Evolutionary conservation across 257 asterid species (phyloP).

Genomic region (Solanum tarijense): DNA sequence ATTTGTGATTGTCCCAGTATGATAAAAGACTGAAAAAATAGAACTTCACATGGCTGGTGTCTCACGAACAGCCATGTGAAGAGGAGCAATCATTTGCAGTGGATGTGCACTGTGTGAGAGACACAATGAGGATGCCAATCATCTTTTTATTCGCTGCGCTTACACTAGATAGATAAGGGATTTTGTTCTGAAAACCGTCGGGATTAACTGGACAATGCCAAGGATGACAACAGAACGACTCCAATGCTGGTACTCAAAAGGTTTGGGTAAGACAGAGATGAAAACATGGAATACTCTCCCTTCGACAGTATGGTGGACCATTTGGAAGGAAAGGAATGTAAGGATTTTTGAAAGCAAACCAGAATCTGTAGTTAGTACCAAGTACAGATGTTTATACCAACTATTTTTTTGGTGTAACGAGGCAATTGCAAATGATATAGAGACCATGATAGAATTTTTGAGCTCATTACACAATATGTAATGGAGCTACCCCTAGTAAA

Average conservation of each 20-base stretch:
- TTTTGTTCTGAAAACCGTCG: neutral
- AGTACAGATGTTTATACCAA: neutral
- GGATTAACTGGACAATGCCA: neutral
- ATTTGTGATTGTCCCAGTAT: neutral
- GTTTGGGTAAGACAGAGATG: neutral
- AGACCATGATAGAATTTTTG: neutral
- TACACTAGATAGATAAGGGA: neutral
- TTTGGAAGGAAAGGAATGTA: neutral
- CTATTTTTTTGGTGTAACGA: neutral
- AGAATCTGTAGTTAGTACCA: neutral
- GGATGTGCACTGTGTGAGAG: neutral
- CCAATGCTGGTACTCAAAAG: neutral
- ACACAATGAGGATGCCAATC: neutral
- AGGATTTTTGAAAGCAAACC: neutral
- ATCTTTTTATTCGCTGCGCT: neutral
- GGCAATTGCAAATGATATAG: neutral
- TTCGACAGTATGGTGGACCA: neutral
- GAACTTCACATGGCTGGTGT: neutral
- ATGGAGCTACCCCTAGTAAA: neutral
- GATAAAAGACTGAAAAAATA: neutral
- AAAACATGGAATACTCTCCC: neutral
- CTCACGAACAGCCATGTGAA: neutral
- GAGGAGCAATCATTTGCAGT: neutral
- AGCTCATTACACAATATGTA: neutral
- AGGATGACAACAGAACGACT: neutral